phyloP scores from a whole-genome alignment of 148 eudicot genomes.

The Rhododendron mucronatum region DNA sequence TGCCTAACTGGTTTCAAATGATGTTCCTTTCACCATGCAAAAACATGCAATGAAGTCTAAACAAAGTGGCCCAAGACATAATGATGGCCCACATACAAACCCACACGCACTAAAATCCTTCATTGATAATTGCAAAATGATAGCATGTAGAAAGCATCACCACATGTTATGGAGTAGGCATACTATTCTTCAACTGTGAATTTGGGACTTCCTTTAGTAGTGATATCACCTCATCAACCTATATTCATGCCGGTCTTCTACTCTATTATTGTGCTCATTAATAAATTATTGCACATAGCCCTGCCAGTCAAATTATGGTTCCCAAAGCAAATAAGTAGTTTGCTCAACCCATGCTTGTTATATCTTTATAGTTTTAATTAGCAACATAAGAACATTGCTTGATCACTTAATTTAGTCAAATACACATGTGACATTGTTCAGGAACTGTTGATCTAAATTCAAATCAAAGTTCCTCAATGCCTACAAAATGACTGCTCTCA shows the following conservation, averaged over 20 bases:
- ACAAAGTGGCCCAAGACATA: slow-evolving; percentile 12
- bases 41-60: slow-evolving; percentile 9
- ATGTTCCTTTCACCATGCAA: slow-evolving; percentile 29
- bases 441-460: neutral
- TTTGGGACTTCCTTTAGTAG: neutral
- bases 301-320: neutral
- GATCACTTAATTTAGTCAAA: neutral
- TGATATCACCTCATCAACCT: neutral
- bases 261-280: neutral
- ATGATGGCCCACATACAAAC: slow-evolving; percentile 13
- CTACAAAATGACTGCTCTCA: neutral
- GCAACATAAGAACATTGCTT: neutral
- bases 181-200: neutral
- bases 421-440: neutral
- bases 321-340: neutral
- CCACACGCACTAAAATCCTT: neutral
- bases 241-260: neutral
- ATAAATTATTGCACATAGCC: neutral
- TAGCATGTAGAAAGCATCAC: slow-evolving; percentile 10
- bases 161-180: neutral
- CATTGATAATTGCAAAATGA: slow-evolving; percentile 7
- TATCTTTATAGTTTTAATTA: neutral
- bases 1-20: slow-evolving; percentile 21
- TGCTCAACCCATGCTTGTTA: neutral
- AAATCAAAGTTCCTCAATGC: neutral